phyloP scores from a whole-genome alignment of 2,329 filamentous ascomycete genomes.

The Ophiostoma sp. region DNA sequence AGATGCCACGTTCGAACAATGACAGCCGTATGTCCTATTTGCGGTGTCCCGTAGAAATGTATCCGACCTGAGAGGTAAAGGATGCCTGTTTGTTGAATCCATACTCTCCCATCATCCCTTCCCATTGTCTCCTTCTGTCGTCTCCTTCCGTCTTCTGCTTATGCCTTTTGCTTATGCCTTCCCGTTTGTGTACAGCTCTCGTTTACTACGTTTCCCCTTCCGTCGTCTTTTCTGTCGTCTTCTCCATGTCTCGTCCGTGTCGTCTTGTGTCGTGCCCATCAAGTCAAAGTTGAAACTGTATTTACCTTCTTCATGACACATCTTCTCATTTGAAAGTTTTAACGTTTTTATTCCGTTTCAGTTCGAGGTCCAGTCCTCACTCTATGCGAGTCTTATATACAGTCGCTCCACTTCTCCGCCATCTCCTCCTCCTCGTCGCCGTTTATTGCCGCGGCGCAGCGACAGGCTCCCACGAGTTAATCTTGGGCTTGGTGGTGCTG shows the following conservation, averaged over 20 bases:
- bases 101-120: too few relatives aligned
- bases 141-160: not conserved
- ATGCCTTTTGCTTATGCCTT: too few relatives aligned
- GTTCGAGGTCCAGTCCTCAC: not conserved
- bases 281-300: too few relatives aligned
- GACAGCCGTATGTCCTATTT: not conserved
- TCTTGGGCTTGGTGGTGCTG: conserved; percentile 64
- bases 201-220: too few relatives aligned
- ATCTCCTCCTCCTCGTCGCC: not conserved
- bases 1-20: not conserved
- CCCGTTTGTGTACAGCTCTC: too few relatives aligned
- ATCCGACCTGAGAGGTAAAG: not conserved
- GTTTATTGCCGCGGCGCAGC: conserved; percentile 35
- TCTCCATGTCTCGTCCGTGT: not conserved
- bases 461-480: conserved; percentile 40
- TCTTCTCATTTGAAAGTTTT: not conserved
- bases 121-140: not conserved
- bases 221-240: not conserved
- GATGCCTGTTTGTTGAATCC: too few relatives aligned
- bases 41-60: not conserved
- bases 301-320: not conserved
- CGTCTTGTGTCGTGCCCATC: not conserved
- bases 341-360: not conserved
- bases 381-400: not conserved
- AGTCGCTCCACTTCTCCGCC: not conserved